phyloP scores from a whole-genome alignment of 2,329 filamentous ascomycete genomes.

The Colletotrichum sublineola region DNA sequence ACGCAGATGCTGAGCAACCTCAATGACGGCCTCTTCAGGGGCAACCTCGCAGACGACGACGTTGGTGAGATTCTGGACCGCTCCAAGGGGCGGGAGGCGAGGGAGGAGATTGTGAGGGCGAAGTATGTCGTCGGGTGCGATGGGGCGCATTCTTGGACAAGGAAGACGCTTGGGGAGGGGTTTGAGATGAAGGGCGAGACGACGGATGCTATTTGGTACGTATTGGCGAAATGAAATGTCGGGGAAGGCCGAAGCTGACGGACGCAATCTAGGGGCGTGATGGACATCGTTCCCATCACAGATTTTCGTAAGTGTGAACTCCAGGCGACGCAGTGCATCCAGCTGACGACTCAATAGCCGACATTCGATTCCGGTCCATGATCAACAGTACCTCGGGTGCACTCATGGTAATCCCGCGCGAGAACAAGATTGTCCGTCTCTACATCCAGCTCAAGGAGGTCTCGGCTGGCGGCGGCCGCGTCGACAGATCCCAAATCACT shows the following conservation, averaged over 20 bases:
- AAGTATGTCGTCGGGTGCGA: slow-evolving; percentile 79
- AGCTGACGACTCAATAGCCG: slow-evolving; percentile 44
- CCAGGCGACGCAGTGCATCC: too few species aligned
- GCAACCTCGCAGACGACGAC: slow-evolving; percentile 71
- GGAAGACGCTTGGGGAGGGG: slow-evolving; percentile 63
- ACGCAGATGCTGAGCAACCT: slow-evolving; percentile 46
- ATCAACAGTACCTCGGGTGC: slow-evolving; percentile 70
- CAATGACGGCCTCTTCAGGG: slow-evolving; percentile 70
- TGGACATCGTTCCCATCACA: slow-evolving; percentile 54
- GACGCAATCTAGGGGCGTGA: slow-evolving; percentile 49
- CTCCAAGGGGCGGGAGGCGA: slow-evolving; percentile 50
- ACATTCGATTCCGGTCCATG: slow-evolving; percentile 70
- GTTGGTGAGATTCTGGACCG: slow-evolving; percentile 54
- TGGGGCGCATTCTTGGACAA: slow-evolving; percentile 76
- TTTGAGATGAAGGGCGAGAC: slow-evolving; percentile 69
- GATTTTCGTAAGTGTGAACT: slow-evolving; percentile 58
- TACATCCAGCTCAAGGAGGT: slow-evolving; percentile 72
- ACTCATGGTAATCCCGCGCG: slow-evolving; percentile 75
- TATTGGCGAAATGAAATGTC: neutral
- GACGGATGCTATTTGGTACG: slow-evolving; percentile 61
- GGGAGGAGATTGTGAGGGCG: slow-evolving; percentile 60
- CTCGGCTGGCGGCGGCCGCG: slow-evolving; percentile 51
- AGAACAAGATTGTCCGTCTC: slow-evolving; percentile 72
- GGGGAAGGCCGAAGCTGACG: neutral
- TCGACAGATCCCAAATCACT: slow-evolving; percentile 72